These are phyloP conservation scores for Hanseniaspora taiwanica DNA, from an alignment of 805 yeast species.

Conservation along the genomic window DNA sequence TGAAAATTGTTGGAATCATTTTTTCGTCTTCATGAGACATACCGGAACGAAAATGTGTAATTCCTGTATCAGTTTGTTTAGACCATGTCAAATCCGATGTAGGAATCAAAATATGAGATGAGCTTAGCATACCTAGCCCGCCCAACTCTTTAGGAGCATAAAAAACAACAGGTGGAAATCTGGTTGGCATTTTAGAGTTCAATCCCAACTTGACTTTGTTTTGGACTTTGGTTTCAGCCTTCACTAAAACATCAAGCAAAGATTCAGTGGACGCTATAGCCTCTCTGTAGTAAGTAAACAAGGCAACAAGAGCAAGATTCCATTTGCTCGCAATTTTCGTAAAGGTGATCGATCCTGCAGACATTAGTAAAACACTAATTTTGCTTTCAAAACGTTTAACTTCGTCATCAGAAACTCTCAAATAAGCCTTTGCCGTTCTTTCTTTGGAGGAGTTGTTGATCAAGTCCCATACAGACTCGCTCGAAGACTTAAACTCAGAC, in stretches of 20 bases:
- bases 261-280: conserved; percentile 78
- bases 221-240: conserved; percentile 86
- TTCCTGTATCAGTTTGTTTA: conserved; percentile 85
- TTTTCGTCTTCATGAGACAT: conserved; percentile 72
- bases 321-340: conserved; percentile 89
- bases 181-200: conserved; percentile 95
- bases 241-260: conserved; percentile 69
- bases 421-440: conserved; percentile 75
- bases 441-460: conserved; percentile 59
- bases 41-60: conserved; percentile 88
- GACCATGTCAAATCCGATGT: conserved; percentile 88
- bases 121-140: conserved; percentile 95
- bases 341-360: conserved; percentile 91
- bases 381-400: conserved; percentile 71
- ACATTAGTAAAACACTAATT: conserved; percentile 81
- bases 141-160: conserved; percentile 96
- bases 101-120: conserved; percentile 90
- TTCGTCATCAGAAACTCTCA: conserved; percentile 73
- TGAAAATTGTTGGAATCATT: conserved; percentile 81
- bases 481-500: conserved; percentile 36
- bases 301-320: conserved; percentile 81
- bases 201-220: conserved; percentile 88
- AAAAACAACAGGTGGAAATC: conserved; percentile 98
- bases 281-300: conserved; percentile 85
- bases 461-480: conserved; percentile 91